These are phyloP conservation scores for Neurospora sp. DNA, from an alignment of 2,329 filamentous ascomycete species.

Conservation along the genomic window DNA sequence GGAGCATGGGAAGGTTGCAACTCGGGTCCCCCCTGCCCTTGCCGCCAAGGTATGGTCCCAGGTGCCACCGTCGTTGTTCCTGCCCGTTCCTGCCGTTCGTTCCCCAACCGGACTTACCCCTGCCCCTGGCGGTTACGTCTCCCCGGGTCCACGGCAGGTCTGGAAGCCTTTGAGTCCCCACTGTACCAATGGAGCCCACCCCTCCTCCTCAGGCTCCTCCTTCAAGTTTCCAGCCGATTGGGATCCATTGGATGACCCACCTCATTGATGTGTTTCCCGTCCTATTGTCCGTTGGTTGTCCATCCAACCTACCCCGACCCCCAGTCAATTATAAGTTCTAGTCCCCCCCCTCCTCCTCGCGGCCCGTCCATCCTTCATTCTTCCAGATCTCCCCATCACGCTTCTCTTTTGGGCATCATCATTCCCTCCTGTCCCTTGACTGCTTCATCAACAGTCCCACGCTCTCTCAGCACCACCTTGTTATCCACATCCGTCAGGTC, in stretches of 20 bases:
- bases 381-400: background rate
- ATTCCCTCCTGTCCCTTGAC: slow-evolving; percentile 3
- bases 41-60: background rate
- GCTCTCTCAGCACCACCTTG: background rate
- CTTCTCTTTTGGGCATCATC: slow-evolving; percentile 7
- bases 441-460: slow-evolving; percentile 2
- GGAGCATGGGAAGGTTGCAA: background rate
- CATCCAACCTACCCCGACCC: background rate
- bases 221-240: background rate
- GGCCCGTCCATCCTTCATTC: background rate
- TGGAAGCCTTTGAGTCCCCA: background rate
- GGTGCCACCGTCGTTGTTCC: background rate
- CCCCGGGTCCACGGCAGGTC: background rate
- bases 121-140: background rate
- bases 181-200: background rate
- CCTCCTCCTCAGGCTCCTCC: background rate
- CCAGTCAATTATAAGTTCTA: background rate
- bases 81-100: background rate
- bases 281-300: background rate
- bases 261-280: background rate
- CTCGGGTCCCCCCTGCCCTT: background rate
- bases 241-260: background rate
- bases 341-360: background rate
- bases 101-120: background rate
- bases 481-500: slow-evolving; percentile 4